These are phyloP conservation scores for Neopestalotiopsis sp. DNA, from an alignment of 2,329 filamentous ascomycete species.

Conservation along the genomic window DNA sequence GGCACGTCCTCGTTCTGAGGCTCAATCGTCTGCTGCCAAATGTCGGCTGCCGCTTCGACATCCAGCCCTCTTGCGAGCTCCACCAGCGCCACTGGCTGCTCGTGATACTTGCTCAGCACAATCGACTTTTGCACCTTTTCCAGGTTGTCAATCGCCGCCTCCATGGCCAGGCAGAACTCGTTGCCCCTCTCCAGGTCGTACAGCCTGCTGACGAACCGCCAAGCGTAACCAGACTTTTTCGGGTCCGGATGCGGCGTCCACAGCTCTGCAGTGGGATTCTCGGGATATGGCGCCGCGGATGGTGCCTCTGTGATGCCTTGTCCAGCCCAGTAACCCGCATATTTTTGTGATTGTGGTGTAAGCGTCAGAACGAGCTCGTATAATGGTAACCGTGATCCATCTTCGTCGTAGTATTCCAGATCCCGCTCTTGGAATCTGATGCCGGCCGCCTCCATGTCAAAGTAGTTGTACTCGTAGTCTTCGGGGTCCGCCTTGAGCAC, in stretches of 20 bases:
- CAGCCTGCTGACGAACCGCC: constrained; percentile 21
- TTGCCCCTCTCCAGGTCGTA: constrained; percentile 16
- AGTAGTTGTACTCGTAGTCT: constrained; percentile 20
- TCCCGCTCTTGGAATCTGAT: constrained; percentile 17
- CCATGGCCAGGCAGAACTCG: constrained; percentile 20
- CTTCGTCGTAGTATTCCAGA: constrained; percentile 19
- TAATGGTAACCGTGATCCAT: constrained; percentile 19
- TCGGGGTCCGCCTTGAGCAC: constrained; percentile 18
- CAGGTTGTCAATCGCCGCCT: constrained; percentile 16
- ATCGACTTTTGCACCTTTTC: constrained; percentile 21
- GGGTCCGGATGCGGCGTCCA: constrained; percentile 23
- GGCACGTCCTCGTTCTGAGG: constrained; percentile 20
- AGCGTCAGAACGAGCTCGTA: constrained; percentile 19
- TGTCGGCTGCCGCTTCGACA: background rate
- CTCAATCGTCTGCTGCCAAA: constrained; percentile 16
- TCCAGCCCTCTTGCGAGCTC: constrained; percentile 18
- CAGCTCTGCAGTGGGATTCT: constrained; percentile 16
- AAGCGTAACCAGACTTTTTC: constrained; percentile 13
- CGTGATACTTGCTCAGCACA: background rate
- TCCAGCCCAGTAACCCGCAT: constrained; percentile 9
- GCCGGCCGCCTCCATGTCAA: constrained; percentile 16
- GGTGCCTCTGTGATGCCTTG: constrained; percentile 14
- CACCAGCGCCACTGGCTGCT: constrained; percentile 8
- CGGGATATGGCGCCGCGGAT: constrained; percentile 14
- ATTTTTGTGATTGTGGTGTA: constrained; percentile 15